Conservation (phyloP, 441 rosid species). For the Viola pubescens region DNA sequence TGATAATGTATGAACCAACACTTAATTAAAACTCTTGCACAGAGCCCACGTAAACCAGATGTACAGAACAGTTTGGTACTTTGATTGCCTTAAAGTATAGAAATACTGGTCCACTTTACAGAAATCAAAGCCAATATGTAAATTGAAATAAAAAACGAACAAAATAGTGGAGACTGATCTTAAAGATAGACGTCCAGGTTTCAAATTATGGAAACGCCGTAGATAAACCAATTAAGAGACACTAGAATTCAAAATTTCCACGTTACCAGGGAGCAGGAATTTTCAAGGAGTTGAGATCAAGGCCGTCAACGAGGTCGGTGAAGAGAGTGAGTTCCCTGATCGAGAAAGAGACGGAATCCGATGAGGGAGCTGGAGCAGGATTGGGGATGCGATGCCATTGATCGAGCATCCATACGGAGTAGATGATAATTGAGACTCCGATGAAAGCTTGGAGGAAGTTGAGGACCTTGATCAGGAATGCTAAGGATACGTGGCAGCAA, state of each 20-base stretch:
- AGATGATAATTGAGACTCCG: conserved; percentile 51
- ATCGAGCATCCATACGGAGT: conserved; percentile 70
- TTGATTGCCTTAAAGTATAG: no score
- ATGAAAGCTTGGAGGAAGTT: conserved; percentile 63
- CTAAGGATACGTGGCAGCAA: conserved; percentile 57
- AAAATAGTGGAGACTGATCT: not conserved
- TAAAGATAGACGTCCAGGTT: not conserved
- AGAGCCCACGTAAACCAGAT: not conserved
- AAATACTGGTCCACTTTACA: no score
- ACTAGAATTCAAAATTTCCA: not conserved
- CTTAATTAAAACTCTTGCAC: not conserved
- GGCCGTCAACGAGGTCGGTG: conserved; percentile 26
- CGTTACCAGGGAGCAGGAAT: conserved; percentile 57
- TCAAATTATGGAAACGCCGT: not conserved
- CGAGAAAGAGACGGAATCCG: conserved; percentile 22
- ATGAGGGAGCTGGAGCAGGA: conserved; percentile 33
- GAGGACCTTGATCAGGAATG: conserved; percentile 52
- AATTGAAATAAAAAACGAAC: not conserved
- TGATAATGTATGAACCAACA: not conserved
- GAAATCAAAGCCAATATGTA: not conserved
- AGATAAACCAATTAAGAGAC: not conserved
- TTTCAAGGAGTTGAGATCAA: conserved; percentile 31
- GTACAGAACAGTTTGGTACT: no score
- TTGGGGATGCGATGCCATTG: conserved; percentile 48
- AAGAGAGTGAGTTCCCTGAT: conserved; percentile 22